phyloP scores from a whole-genome alignment of 345 rosid species.

The Theobroma cacao region DNA sequence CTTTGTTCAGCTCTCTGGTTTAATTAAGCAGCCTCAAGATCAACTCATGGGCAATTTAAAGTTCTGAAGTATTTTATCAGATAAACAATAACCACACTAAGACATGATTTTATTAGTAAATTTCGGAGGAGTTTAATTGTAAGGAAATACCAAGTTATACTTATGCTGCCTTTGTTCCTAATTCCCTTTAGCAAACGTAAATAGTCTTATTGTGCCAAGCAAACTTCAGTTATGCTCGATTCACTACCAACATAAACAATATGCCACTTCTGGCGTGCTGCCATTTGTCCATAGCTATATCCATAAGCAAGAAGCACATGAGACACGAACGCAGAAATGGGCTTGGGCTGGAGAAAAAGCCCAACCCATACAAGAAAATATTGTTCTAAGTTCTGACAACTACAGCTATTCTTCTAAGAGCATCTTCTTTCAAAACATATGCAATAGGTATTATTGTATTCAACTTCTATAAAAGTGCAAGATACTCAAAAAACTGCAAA shows the following conservation, averaged over 20 bases:
- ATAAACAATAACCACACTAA: neutral
- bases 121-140: neutral
- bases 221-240: neutral
- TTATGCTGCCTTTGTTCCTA: neutral
- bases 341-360: neutral
- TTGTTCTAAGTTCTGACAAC: neutral
- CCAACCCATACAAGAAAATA: neutral
- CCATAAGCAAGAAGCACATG: neutral
- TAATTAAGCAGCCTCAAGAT: no score
- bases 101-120: neutral
- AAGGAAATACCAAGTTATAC: neutral
- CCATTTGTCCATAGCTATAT: neutral
- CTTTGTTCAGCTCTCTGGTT: no score
- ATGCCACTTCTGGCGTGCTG: neutral
- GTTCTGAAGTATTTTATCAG: neutral
- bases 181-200: neutral
- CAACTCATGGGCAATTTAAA: neutral
- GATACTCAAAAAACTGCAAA: neutral
- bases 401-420: neutral
- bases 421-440: neutral
- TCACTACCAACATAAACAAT: neutral
- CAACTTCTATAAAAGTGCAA: neutral
- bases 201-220: neutral
- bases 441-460: neutral
- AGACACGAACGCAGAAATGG: neutral